Conservation (phyloP, 805 yeast genomes). For the Starmerella powellii region DNA sequence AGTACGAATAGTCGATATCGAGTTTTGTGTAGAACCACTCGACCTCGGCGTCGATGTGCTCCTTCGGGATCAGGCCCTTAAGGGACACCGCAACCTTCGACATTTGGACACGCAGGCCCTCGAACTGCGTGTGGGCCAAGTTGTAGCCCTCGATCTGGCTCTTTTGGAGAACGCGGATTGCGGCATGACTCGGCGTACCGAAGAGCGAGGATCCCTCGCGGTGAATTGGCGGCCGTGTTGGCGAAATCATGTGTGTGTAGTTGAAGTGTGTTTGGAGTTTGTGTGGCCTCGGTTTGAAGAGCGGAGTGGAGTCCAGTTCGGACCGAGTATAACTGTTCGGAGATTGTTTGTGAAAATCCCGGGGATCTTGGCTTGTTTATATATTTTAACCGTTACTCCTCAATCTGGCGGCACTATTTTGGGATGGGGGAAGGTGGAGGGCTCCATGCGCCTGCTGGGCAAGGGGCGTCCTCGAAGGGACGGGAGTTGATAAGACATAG, state of each 20-base stretch:
- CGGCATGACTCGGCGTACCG: conserved; percentile 25
- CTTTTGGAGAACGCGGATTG: conserved; percentile 19
- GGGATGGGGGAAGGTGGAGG: not conserved
- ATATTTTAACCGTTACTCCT: not conserved
- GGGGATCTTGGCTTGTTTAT: not conserved
- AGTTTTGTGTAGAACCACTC: conserved; percentile 77
- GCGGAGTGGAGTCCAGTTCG: no score
- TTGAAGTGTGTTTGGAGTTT: not conserved
- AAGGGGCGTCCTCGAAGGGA: not conserved
- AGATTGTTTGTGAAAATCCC: no score
- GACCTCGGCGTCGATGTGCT: conserved; percentile 72
- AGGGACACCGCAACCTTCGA: conserved; percentile 68
- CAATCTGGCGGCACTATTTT: not conserved
- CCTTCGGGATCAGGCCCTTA: conserved; percentile 86
- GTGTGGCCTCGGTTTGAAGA: not conserved
- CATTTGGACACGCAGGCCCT: conserved; percentile 70
- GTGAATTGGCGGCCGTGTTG: conserved; percentile 8
- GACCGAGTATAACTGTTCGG: no score
- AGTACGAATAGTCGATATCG: conserved; percentile 87
- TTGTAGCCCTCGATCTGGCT: conserved; percentile 45
- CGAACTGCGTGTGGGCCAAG: conserved; percentile 46
- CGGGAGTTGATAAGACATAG: not conserved
- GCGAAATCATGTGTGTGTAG: conserved; percentile 1
- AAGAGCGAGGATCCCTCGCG: conserved; percentile 20
- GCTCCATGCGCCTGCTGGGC: not conserved